Evolutionary conservation across 2,329 filamentous ascomycete genomes (phyloP).

Genomic region (Coniochaeta prunicola): DNA sequence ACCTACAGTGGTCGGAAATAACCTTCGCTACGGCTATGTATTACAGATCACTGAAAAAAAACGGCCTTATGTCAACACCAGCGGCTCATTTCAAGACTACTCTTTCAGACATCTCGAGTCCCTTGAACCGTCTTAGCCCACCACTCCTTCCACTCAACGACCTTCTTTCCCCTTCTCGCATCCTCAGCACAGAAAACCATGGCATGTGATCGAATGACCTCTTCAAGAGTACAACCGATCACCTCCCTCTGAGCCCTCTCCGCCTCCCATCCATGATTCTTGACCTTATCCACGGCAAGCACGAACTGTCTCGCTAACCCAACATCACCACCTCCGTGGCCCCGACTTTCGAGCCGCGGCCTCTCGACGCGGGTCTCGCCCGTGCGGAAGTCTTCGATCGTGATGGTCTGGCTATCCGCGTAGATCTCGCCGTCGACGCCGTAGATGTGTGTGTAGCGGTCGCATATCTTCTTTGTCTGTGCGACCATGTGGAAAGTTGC

Average conservation of each 20-base stretch:
- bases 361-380: slow-evolving; percentile 46
- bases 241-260: slow-evolving; percentile 65
- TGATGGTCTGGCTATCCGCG: slow-evolving; percentile 74
- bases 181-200: slow-evolving; percentile 93
- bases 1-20: background rate
- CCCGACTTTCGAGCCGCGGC: slow-evolving; percentile 53
- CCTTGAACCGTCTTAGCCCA: slow-evolving; percentile 53
- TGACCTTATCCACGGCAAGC: slow-evolving; percentile 71
- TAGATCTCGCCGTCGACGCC: slow-evolving; percentile 79
- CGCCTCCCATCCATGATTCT: slow-evolving; percentile 60
- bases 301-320: slow-evolving; percentile 80
- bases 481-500: slow-evolving; percentile 93
- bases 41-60: background rate
- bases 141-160: slow-evolving; percentile 71
- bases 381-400: slow-evolving; percentile 63
- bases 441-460: slow-evolving; percentile 79
- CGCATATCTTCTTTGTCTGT: slow-evolving; percentile 78
- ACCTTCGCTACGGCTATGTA: background rate
- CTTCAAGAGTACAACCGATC: slow-evolving; percentile 78
- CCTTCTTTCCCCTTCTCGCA: slow-evolving; percentile 60
- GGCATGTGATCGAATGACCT: slow-evolving; percentile 82
- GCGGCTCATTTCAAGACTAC: background rate
- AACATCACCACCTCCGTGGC: slow-evolving; percentile 70
- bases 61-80: background rate
- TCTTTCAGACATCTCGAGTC: background rate